A percentile compares a stretch with the other conserved stretches of the same genome.
These are phyloP conservation scores for Sphagnum fallax DNA, from an alignment of 228 moss, liverwort and hornwort species.

Conservation along the genomic window DNA sequence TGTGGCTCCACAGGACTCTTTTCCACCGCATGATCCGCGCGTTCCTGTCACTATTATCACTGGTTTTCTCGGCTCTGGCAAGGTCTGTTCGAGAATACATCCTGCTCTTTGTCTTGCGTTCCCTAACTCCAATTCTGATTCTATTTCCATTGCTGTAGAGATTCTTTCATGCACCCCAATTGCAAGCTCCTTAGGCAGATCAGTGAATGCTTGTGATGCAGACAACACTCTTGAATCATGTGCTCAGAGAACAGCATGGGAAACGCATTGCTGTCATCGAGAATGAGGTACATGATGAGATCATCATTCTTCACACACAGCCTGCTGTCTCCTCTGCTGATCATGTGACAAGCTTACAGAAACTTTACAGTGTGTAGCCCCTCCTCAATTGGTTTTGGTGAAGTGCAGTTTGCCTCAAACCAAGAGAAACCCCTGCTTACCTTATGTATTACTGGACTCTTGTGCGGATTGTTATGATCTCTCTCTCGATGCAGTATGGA, in stretches of 20 bases:
- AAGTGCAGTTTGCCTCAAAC: not conserved
- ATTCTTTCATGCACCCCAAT: not conserved
- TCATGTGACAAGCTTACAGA: not conserved
- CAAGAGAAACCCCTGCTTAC: not conserved
- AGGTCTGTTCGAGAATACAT: constrained; percentile 36
- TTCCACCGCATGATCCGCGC: constrained; percentile 29
- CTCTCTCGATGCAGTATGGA: constrained; percentile 50
- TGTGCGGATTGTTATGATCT: not conserved
- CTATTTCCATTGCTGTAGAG: constrained; percentile 1
- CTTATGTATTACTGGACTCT: not conserved
- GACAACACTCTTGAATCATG: constrained; percentile 90
- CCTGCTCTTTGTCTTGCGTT: not conserved
- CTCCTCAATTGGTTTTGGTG: not conserved
- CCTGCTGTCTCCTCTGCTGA: not conserved
- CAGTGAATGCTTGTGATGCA: constrained; percentile 13
- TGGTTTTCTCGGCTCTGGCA: constrained; percentile 91
- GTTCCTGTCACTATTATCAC: constrained; percentile 94
- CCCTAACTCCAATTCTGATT: not conserved
- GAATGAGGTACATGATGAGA: constrained; percentile 59
- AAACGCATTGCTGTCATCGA: constrained; percentile 97
- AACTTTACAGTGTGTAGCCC: not conserved
- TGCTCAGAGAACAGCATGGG: constrained; percentile 78
- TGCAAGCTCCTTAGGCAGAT: not conserved
- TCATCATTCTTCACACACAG: not conserved
- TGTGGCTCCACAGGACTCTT: not conserved